Percentiles rank a stretch among this genome's conserved stretches.
These are phyloP conservation scores for Micractinium sp. DNA, from an alignment of 139 green algal species.

Conservation along the genomic window DNA sequence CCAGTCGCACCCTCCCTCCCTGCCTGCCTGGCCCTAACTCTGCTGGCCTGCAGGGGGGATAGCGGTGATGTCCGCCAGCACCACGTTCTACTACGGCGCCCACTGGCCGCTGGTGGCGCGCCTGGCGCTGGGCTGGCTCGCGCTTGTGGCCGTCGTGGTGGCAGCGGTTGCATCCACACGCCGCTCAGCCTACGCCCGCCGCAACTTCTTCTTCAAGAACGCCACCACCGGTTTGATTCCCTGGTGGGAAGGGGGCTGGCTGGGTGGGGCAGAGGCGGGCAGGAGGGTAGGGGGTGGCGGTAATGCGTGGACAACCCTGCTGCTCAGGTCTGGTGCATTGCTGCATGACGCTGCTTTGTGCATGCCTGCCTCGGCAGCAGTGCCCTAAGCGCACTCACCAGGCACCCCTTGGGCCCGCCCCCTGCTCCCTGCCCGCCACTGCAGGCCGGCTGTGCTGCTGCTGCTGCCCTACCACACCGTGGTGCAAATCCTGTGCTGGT, in stretches of 20 bases:
- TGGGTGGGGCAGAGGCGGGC: not conserved
- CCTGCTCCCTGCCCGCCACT: not conserved
- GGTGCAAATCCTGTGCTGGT: slow-evolving; percentile 1
- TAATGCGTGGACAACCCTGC: not conserved
- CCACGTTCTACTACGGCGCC: not conserved
- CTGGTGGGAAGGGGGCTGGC: not conserved
- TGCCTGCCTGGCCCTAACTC: not conserved
- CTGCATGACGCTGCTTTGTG: not conserved
- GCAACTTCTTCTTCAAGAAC: not conserved
- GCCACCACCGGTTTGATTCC: not conserved
- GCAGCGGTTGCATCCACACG: not conserved
- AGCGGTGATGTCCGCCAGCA: not conserved
- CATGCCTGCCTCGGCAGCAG: too few species aligned
- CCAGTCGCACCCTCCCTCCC: not conserved
- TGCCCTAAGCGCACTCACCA: not conserved
- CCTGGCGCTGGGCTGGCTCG: not conserved
- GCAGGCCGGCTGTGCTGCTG: not conserved
- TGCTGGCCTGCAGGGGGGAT: not conserved
- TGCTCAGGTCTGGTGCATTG: not conserved
- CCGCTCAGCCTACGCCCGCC: not conserved
- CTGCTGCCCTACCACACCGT: slow-evolving; percentile 12
- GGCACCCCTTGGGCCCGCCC: not conserved
- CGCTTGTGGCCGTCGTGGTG: not conserved
- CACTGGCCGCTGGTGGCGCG: not conserved
- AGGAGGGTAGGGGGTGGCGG: not conserved